A percentile compares a stretch with the other conserved stretches of the same genome.
Conservation (phyloP, 106 monocot genomes). For the Acorus gramineus region DNA sequence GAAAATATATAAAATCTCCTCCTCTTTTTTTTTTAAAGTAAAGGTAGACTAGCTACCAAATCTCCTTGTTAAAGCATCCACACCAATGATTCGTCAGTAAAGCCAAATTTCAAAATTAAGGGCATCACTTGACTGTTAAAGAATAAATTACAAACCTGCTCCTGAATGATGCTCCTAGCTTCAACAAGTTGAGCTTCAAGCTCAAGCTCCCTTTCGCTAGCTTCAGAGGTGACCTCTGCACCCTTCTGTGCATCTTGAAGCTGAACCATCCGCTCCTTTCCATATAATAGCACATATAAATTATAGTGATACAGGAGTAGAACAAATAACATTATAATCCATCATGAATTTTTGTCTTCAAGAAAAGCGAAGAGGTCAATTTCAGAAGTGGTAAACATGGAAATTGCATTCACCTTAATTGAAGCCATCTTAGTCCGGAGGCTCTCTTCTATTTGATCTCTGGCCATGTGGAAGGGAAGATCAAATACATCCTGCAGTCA, state of each 20-base stretch:
- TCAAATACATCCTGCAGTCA: constrained; percentile 89
- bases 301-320: too few species aligned
- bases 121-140: not conserved
- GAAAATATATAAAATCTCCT: too few species aligned
- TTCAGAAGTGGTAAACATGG: too few species aligned
- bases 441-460: constrained; percentile 98
- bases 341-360: too few species aligned
- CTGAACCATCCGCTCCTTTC: constrained; percentile 72
- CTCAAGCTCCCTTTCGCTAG: constrained; percentile 90
- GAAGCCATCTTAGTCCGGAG: constrained; percentile 95
- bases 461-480: constrained; percentile 97
- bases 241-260: constrained; percentile 98
- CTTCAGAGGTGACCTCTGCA: constrained; percentile 91
- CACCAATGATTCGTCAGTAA: not conserved
- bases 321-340: too few species aligned
- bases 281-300: too few species aligned
- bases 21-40: too few species aligned
- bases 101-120: not conserved
- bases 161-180: constrained; percentile 98
- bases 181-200: constrained; percentile 99
- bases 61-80: not conserved
- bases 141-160: constrained; percentile 46
- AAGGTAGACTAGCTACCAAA: too few species aligned
- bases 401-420: constrained; percentile 55
- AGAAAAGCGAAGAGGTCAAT: too few species aligned